Evolutionary conservation across 1,284 basidiomycete genomes (phyloP).

Genomic region (Schizophyllum amplum): DNA sequence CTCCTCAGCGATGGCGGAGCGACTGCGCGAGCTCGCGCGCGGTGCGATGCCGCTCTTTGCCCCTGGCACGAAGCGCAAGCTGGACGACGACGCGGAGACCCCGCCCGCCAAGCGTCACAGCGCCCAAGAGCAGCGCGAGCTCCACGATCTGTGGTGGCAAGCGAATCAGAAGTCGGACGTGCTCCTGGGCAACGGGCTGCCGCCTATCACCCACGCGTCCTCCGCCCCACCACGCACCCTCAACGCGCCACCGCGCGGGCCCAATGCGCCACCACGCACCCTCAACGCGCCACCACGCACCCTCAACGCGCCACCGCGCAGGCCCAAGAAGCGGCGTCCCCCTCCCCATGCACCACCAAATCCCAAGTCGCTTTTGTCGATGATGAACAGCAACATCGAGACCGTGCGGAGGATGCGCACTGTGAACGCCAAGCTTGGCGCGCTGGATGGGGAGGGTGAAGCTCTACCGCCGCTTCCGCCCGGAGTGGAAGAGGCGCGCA

Average conservation of each 20-base stretch:
- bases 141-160: slow-evolving; percentile 66
- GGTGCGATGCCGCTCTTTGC: neutral
- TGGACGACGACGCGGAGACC: slow-evolving; percentile 18
- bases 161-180: slow-evolving; percentile 48
- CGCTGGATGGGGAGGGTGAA: slow-evolving; percentile 40
- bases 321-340: slow-evolving; percentile 24
- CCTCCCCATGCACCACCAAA: slow-evolving; percentile 11
- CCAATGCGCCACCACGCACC: slow-evolving; percentile 11
- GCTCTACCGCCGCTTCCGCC: slow-evolving; percentile 16
- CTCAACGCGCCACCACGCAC: slow-evolving; percentile 33
- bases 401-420: slow-evolving; percentile 62
- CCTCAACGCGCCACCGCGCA: too few relatives aligned
- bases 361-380: slow-evolving; percentile 43
- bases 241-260: too few relatives aligned
- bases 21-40: slow-evolving; percentile 30
- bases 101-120: slow-evolving; percentile 33
- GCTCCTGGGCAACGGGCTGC: slow-evolving; percentile 59
- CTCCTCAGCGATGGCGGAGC: slow-evolving; percentile 19
- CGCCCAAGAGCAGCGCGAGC: slow-evolving; percentile 22
- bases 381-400: slow-evolving; percentile 70
- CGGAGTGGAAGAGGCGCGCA: neutral
- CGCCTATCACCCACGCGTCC: slow-evolving; percentile 41
- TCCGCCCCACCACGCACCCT: slow-evolving; percentile 20
- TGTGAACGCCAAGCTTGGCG: slow-evolving; percentile 61
- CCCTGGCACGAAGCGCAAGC: neutral